Evolutionary conservation across 2,329 filamentous ascomycete genomes (phyloP).

Genomic region (Paracorniculantispora psalliotae): DNA sequence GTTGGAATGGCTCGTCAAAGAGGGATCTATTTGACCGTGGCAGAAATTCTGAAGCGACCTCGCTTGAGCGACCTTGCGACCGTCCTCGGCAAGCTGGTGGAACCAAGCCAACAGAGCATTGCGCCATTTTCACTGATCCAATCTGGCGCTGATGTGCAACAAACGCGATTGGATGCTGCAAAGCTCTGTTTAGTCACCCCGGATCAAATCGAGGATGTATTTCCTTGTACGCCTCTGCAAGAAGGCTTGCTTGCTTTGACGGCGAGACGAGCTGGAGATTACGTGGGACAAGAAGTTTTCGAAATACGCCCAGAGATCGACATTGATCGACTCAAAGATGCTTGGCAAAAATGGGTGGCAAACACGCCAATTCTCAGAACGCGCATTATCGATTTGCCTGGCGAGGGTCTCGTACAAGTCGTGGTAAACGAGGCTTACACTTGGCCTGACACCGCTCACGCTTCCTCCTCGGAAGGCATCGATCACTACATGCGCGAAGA

Average conservation of each 20-base stretch:
- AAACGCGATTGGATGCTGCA: slow-evolving; percentile 6
- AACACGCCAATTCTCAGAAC: slow-evolving; percentile 14
- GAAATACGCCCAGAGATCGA: slow-evolving; percentile 15
- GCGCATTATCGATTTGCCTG: slow-evolving; percentile 10
- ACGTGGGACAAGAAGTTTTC: slow-evolving; percentile 17
- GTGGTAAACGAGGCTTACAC: neutral
- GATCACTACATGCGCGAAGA: neutral
- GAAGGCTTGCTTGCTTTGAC: slow-evolving; percentile 19
- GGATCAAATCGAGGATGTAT: slow-evolving; percentile 16
- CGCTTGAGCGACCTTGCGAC: slow-evolving; percentile 40
- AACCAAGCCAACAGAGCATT: neutral
- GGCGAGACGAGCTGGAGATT: slow-evolving; percentile 14
- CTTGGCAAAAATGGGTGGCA: slow-evolving; percentile 17
- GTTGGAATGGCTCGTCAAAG: slow-evolving; percentile 36
- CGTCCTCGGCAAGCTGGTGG: slow-evolving; percentile 8
- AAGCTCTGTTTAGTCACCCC: slow-evolving; percentile 15
- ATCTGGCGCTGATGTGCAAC: neutral
- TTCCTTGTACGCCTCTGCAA: slow-evolving; percentile 21
- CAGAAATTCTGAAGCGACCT: slow-evolving; percentile 40
- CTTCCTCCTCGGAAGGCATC: neutral
- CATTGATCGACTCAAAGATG: slow-evolving; percentile 6
- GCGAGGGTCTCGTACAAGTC: neutral
- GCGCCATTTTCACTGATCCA: neutral
- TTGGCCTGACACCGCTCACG: neutral
- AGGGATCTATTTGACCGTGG: slow-evolving; percentile 38